A percentile compares a stretch with the other conserved stretches of the same genome.
Conservation (phyloP, 2,329 filamentous ascomycete genomes). For the Hymenoscyphus infarciens region DNA sequence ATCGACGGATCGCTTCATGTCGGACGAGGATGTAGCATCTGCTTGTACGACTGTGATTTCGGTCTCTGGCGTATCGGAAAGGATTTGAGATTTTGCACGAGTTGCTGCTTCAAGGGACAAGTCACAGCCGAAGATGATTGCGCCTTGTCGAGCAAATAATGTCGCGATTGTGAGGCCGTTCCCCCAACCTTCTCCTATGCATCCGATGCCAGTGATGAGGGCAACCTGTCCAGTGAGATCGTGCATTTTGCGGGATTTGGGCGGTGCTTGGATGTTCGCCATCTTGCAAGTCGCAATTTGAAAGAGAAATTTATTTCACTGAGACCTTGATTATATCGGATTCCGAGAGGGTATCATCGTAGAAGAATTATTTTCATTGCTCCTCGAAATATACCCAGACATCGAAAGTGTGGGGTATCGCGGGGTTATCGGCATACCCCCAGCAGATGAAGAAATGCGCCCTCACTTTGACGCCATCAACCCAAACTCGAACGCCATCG, state of each 20-base stretch:
- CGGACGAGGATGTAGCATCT: constrained; percentile 50
- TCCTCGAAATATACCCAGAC: background rate
- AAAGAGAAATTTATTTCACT: background rate
- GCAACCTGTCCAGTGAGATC: constrained; percentile 43
- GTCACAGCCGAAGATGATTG: constrained; percentile 49
- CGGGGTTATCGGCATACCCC: constrained; percentile 9
- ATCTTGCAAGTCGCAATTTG: constrained; percentile 9
- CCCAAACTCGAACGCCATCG: constrained; percentile 37
- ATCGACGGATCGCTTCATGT: constrained; percentile 51
- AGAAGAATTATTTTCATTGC: background rate
- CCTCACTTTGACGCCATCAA: constrained; percentile 4
- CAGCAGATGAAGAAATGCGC: background rate
- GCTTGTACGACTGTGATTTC: constrained; percentile 38
- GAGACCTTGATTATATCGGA: background rate
- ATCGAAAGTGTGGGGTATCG: constrained; percentile 10
- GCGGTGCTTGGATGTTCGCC: constrained; percentile 22
- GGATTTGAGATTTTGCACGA: constrained; percentile 37
- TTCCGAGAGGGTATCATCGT: background rate
- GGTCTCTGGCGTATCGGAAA: constrained; percentile 18
- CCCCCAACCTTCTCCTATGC: constrained; percentile 45
- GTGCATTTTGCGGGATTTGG: constrained; percentile 34
- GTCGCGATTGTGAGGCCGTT: constrained; percentile 50
- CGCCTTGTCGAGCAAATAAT: constrained; percentile 46
- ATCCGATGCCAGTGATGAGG: constrained; percentile 45
- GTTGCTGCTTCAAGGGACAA: constrained; percentile 40